These are phyloP conservation scores for Cyberlindnera sargentensis DNA, from an alignment of 805 yeast genomes.

Conservation along the genomic window DNA sequence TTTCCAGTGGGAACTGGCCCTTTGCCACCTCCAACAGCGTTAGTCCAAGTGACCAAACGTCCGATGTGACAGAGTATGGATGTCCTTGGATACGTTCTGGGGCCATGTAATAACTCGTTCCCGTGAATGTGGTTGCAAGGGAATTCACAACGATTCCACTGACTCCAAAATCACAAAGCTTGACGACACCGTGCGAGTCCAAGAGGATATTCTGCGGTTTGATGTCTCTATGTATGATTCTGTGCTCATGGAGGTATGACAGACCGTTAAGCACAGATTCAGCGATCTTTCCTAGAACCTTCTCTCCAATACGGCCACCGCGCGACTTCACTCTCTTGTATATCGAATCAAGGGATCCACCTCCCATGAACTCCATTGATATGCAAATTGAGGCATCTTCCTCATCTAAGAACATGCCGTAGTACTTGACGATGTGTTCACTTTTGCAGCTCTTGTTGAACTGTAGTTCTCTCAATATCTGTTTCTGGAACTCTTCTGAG, in stretches of 20 bases:
- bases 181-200: constrained; percentile 72
- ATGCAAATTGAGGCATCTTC: constrained; percentile 77
- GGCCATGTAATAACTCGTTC: constrained; percentile 97
- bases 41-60: constrained; percentile 93
- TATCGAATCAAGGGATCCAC: constrained; percentile 84
- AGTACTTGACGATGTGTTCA: constrained; percentile 82
- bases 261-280: constrained; percentile 80
- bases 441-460: constrained; percentile 79
- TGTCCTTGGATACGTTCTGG: constrained; percentile 96
- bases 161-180: constrained; percentile 95
- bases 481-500: constrained; percentile 82
- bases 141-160: constrained; percentile 96
- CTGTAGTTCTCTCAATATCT: constrained; percentile 84
- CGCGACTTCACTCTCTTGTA: constrained; percentile 66
- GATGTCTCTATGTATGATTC: constrained; percentile 90
- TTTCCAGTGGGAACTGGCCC: constrained; percentile 75
- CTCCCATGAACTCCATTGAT: constrained; percentile 97
- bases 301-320: constrained; percentile 88
- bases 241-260: constrained; percentile 79
- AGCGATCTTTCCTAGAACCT: constrained; percentile 85
- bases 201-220: constrained; percentile 90
- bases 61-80: constrained; percentile 91
- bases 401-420: constrained; percentile 83
- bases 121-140: constrained; percentile 92
- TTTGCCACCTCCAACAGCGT: constrained; percentile 89